A percentile compares a stretch with the other conserved stretches of the same genome.
Conservation (phyloP, 345 rosid genomes). For the Hibiscus mutabilis region DNA sequence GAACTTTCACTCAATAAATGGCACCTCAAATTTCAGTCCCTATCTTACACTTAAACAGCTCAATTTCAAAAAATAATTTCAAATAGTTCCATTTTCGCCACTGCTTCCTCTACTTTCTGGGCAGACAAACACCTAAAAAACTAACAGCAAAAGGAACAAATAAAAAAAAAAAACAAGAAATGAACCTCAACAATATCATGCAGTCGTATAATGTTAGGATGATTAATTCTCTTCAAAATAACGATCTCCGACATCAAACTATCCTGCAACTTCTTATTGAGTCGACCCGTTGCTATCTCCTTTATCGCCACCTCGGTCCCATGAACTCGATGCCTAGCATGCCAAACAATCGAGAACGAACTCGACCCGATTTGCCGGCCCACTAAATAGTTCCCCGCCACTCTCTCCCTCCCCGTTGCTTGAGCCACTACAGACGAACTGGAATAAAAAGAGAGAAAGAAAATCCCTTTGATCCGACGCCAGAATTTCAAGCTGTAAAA, state of each 20-base stretch:
- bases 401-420: constrained; percentile 49
- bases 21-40: neutral
- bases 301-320: constrained; percentile 94
- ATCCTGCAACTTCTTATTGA: constrained; percentile 77
- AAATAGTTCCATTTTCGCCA: neutral
- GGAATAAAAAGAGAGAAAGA: neutral
- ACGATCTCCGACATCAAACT: constrained; percentile 89
- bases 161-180: neutral
- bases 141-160: neutral
- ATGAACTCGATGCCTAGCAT: constrained; percentile 76
- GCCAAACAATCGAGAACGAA: constrained; percentile 95
- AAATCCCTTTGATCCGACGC: constrained; percentile 26
- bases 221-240: constrained; percentile 59
- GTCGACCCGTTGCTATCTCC: constrained; percentile 63
- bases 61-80: constrained; percentile 7
- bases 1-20: neutral
- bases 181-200: constrained; percentile 84
- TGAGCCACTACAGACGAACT: constrained; percentile 47
- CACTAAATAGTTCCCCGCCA: constrained; percentile 81
- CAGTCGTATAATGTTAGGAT: constrained; percentile 79
- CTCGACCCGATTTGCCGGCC: constrained; percentile 89
- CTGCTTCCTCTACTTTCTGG: neutral
- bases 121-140: neutral
- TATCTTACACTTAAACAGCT: neutral
- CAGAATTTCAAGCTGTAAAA: constrained; percentile 16